A percentile compares a stretch with the other conserved stretches of the same genome.
phyloP scores from a whole-genome alignment of 2,329 filamentous ascomycete genomes.

The Periconia sp. region DNA sequence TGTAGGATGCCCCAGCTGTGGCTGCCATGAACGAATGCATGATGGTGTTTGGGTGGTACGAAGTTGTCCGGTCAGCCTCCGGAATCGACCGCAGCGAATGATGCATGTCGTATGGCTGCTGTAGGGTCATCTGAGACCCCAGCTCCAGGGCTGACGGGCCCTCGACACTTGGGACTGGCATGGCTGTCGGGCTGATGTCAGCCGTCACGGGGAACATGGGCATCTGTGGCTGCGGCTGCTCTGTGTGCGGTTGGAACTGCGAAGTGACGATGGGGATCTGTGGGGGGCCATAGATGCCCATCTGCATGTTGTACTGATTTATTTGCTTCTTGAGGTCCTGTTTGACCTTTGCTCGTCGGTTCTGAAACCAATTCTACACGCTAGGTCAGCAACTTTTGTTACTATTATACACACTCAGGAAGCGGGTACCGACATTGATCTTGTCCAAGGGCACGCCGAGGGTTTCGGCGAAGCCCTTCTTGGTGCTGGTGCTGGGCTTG shows the following conservation, averaged over 20 bases:
- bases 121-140: constrained; percentile 36
- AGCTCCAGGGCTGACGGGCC: constrained; percentile 39
- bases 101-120: constrained; percentile 43
- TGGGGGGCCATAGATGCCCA: constrained; percentile 35
- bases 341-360: constrained; percentile 59
- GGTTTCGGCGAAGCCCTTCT: constrained; percentile 56
- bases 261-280: constrained; percentile 29
- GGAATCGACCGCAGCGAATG: constrained; percentile 40
- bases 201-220: constrained; percentile 32
- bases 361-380: constrained; percentile 60
- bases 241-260: constrained; percentile 17
- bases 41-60: constrained; percentile 39
- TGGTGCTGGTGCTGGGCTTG: constrained; percentile 58
- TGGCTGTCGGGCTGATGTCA: constrained; percentile 43
- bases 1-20: constrained; percentile 38
- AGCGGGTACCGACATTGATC: constrained; percentile 56
- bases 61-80: constrained; percentile 33
- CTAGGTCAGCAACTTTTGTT: constrained; percentile 41
- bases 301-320: constrained; percentile 45
- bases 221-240: constrained; percentile 28
- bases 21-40: constrained; percentile 47
- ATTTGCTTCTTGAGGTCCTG: constrained; percentile 57
- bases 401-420: not conserved
- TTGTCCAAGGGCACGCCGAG: constrained; percentile 59
- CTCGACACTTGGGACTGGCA: constrained; percentile 40